These are phyloP conservation scores for Bipolaris cookei DNA, from an alignment of 2,329 filamentous ascomycete genomes.

Conservation along the genomic window DNA sequence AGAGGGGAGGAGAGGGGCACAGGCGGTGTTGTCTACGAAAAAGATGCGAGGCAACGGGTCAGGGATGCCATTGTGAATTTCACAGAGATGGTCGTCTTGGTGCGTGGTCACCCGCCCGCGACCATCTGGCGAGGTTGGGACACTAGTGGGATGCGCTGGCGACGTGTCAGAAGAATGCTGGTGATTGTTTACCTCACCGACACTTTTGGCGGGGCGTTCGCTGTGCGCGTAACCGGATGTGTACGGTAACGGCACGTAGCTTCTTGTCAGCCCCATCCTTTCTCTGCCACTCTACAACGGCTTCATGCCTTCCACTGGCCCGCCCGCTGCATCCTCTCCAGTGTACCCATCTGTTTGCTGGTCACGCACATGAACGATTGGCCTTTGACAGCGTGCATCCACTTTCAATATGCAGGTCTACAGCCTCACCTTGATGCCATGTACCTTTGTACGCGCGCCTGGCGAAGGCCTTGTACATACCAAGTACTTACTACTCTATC, in stretches of 20 bases:
- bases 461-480: not conserved
- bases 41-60: conserved; percentile 6
- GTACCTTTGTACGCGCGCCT: not conserved
- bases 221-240: conserved; percentile 25
- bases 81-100: conserved; percentile 1
- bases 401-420: conserved; percentile 4
- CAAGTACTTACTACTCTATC: not conserved
- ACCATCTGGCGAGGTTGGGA: conserved; percentile 12
- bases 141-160: conserved; percentile 30
- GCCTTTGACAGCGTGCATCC: conserved; percentile 13
- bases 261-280: conserved; percentile 9
- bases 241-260: conserved; percentile 14
- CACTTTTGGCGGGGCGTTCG: conserved; percentile 18
- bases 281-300: conserved; percentile 1
- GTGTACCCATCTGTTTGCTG: conserved; percentile 5
- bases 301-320: not conserved
- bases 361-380: conserved; percentile 3
- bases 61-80: conserved; percentile 19
- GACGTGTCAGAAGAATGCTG: conserved; percentile 22
- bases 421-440: conserved; percentile 9
- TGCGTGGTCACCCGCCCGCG: conserved; percentile 3
- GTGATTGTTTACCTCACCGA: conserved; percentile 29
- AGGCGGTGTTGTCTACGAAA: not conserved
- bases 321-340: not conserved
- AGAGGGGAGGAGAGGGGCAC: not conserved